These are phyloP conservation scores for Alternaria sp. DNA, from an alignment of 2,329 filamentous ascomycete species.

Conservation along the genomic window DNA sequence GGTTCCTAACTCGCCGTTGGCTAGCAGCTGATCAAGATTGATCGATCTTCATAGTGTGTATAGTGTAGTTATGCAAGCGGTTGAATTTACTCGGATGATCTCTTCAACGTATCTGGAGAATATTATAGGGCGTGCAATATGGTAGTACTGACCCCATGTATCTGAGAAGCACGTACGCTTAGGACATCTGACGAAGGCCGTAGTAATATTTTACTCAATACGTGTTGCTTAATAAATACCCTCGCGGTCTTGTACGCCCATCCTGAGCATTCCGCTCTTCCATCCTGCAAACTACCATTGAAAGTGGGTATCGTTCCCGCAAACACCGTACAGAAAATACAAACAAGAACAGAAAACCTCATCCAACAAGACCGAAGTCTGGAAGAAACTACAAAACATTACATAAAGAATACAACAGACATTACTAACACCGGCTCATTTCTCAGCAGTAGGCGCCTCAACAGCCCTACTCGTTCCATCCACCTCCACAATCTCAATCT, in stretches of 20 bases:
- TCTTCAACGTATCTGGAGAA: too few relatives aligned
- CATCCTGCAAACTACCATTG: neutral
- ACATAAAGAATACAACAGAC: neutral
- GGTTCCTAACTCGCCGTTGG: slow-evolving; percentile 5
- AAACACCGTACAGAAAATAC: neutral
- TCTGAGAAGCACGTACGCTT: too few relatives aligned
- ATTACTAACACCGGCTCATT: neutral
- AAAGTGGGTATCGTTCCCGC: neutral
- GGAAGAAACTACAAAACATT: neutral
- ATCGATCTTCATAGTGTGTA: neutral
- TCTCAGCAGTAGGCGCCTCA: slow-evolving; percentile 9
- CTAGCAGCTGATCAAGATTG: neutral
- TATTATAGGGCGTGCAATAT: too few relatives aligned
- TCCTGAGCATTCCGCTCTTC: neutral
- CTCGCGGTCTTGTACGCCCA: neutral
- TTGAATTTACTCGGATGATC: too few relatives aligned
- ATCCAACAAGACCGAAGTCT: neutral
- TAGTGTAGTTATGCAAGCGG: slow-evolving; percentile 11
- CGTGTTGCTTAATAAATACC: too few relatives aligned
- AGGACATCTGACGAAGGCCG: too few relatives aligned
- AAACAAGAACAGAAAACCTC: neutral
- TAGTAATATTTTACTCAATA: too few relatives aligned
- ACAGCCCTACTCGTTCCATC: slow-evolving; percentile 14
- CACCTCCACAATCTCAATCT: slow-evolving; percentile 15
- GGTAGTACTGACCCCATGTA: too few relatives aligned